Evolutionary conservation across 495 filamentous ascomycete species (phyloP), one percentile per base, ranked within the genome.

Genomic region (Penicillium pancosmium): DNA sequence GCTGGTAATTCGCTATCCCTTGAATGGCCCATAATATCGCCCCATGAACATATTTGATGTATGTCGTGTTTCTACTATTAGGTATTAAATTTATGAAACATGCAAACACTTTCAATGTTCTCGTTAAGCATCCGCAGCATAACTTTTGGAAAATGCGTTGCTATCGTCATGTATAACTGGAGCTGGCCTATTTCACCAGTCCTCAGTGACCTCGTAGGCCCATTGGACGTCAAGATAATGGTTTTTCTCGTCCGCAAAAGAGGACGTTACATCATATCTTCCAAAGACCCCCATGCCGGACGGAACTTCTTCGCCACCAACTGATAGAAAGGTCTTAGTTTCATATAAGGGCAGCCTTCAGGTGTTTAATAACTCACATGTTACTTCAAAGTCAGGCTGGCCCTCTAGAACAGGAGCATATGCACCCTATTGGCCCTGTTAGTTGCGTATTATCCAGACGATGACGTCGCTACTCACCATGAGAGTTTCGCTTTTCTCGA

Each of bases 401-500:
- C 41, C 41, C 15, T 44, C 41, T n/a, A 44, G 41, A n/a, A 44
- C 16, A 16, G 41, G 41, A 5, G 41, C 41, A 44, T 44, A 44
- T 8, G 41, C 13, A 9, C 41, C 41, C 41, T 44, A 44, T 16
- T 44, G 7, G 15, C n/a, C 19, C n/a, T 4, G 16, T 44, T 44
- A 44, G 41, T n/a, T 18, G 15, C 8, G 16, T 21, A 3, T 21
- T 15, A 34, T 18, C 15, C 8, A 38, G 5, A 19, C 31, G 16
- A 21, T 12, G 31, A 19, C 13, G 19, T 19, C 2, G 19, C 2
- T 52, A 19, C 31, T 52, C 12, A 52, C 50, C 50, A 52, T 52
- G n/a, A 52, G 35, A 52, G 11, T 52, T 27, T 52, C 50, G 33
- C 50, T 52, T 16, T 38, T 52, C 18, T 52, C 50, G 16, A 52